A percentile compares a stretch with the other conserved stretches of the same genome.
These are phyloP conservation scores for Penicillium sp. DNA, from an alignment of 2,329 filamentous ascomycete genomes.

Conservation along the genomic window DNA sequence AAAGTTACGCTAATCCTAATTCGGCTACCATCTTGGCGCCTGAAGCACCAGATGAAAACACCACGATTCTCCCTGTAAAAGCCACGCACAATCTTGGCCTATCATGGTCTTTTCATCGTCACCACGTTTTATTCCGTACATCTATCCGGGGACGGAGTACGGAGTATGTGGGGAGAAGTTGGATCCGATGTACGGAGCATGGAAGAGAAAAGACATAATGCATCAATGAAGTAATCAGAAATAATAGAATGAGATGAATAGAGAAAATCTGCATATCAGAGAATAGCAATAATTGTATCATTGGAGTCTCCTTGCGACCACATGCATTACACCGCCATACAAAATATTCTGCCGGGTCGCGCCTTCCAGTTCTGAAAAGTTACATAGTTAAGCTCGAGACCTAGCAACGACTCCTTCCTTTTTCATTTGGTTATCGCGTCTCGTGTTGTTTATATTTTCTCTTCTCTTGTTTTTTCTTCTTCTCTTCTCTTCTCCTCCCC, in stretches of 20 bases:
- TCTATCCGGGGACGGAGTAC: background rate
- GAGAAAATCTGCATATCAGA: background rate
- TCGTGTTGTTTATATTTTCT: constrained; percentile 1
- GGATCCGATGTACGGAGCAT: background rate
- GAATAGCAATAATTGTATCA: background rate
- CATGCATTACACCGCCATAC: background rate
- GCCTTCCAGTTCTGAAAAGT: constrained; percentile 8
- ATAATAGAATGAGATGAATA: background rate
- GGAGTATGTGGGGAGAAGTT: background rate
- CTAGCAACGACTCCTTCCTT: constrained; percentile 2
- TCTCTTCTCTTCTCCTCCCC: background rate
- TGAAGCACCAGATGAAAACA: no score
- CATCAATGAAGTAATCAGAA: background rate
- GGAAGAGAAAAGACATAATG: background rate
- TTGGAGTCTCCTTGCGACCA: background rate
- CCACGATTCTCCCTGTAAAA: no score
- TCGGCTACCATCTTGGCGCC: no score
- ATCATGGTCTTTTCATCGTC: no score
- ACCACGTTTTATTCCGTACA: no score
- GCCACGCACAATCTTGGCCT: no score
- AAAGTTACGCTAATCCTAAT: no score
- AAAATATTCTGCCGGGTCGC: constrained; percentile 4
- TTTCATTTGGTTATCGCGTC: background rate
- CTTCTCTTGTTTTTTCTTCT: background rate
- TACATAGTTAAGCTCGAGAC: background rate